Percentiles rank a stretch among this genome's conserved stretches.
Conservation (phyloP, 805 yeast species). For the Aciculoconidium aculeatum region DNA sequence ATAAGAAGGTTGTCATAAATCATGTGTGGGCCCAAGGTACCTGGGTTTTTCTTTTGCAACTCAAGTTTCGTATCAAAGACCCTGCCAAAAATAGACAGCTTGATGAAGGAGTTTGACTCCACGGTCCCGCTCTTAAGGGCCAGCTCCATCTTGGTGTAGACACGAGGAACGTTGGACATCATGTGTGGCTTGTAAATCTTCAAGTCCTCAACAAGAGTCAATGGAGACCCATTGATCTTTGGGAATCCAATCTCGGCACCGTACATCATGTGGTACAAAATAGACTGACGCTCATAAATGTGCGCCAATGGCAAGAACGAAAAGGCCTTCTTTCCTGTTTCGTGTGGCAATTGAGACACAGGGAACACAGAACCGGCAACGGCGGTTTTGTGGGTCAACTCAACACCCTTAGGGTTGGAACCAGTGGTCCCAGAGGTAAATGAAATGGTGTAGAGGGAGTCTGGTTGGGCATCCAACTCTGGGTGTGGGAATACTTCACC, state of each 20-base stretch:
- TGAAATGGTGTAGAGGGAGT: slow-evolving; percentile 18
- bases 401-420: slow-evolving; percentile 21
- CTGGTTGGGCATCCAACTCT: slow-evolving; percentile 13
- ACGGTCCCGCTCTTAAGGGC: slow-evolving; percentile 20
- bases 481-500: slow-evolving; percentile 17
- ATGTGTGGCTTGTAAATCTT: slow-evolving; percentile 17
- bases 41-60: slow-evolving; percentile 12
- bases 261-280: slow-evolving; percentile 15
- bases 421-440: slow-evolving; percentile 27
- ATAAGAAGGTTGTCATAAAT: slow-evolving; percentile 13
- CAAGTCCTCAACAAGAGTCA: slow-evolving; percentile 20
- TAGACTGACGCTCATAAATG: slow-evolving; percentile 27
- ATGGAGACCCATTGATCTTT: slow-evolving; percentile 16
- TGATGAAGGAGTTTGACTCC: slow-evolving; percentile 13
- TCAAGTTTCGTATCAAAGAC: slow-evolving; percentile 14
- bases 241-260: slow-evolving; percentile 25
- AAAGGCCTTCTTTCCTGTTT: slow-evolving; percentile 8
- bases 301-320: slow-evolving; percentile 34
- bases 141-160: slow-evolving; percentile 21
- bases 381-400: slow-evolving; percentile 15
- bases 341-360: slow-evolving; percentile 8
- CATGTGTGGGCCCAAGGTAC: slow-evolving; percentile 14
- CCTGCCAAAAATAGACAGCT: slow-evolving; percentile 13
- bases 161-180: slow-evolving; percentile 22
- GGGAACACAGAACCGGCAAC: slow-evolving; percentile 15